Percentiles rank a stretch among this genome's conserved stretches.
These are phyloP conservation scores for Penicillium sp. DNA, from an alignment of 2,329 filamentous ascomycete species.

Conservation along the genomic window DNA sequence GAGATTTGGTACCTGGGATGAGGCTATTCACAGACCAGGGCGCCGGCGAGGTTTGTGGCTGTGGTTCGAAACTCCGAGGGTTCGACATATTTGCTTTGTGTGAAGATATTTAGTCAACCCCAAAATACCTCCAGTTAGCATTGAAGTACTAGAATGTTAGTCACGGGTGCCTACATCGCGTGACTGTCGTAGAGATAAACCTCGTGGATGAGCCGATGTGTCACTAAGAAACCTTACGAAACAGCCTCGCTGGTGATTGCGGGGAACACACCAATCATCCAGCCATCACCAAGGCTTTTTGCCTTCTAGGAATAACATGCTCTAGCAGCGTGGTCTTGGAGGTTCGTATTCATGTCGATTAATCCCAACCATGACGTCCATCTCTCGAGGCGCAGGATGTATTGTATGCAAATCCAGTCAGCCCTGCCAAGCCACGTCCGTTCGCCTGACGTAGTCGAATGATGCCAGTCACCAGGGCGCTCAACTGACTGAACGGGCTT, in stretches of 20 bases:
- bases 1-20: too few species aligned
- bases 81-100: neutral
- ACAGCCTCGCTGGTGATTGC: neutral
- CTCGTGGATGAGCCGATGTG: neutral
- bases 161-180: neutral
- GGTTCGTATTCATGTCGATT: neutral
- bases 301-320: neutral
- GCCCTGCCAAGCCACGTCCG: conserved; percentile 5
- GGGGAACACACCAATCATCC: neutral
- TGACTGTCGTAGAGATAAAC: conserved; percentile 1
- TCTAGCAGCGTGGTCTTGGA: neutral
- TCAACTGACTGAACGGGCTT: neutral
- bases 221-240: neutral
- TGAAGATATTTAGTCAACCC: neutral
- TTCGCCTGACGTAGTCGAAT: conserved; percentile 32
- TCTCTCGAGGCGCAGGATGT: neutral
- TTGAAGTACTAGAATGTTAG: too few species aligned
- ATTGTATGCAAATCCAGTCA: neutral
- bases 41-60: too few species aligned
- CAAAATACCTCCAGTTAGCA: neutral
- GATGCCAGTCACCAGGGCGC: conserved; percentile 24
- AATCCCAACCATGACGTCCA: neutral
- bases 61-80: too few species aligned
- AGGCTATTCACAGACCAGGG: too few species aligned
- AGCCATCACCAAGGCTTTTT: neutral